Evolutionary conservation across 2,329 filamentous ascomycete species (phyloP), one percentile per base, ranked within the genome.

Genomic region (Endocalyx cinctus): DNA sequence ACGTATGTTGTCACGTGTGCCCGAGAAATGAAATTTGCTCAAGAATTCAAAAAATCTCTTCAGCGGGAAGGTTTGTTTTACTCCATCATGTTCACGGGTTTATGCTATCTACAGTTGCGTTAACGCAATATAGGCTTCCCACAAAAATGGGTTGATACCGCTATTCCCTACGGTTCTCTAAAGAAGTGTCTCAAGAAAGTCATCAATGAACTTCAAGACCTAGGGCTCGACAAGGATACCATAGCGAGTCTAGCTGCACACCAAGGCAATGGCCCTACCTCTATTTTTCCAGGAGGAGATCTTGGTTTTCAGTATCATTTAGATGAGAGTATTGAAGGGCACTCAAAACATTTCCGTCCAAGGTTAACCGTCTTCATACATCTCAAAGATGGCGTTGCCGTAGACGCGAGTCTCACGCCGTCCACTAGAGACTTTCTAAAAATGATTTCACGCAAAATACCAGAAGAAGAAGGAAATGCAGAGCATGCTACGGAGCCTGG

Each of bases 11-110:
- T n/a, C n/a, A n/a, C n/a, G n/a, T n/a, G n/a, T n/a, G n/a, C n/a
- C n/a, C n/a, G n/a, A n/a, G n/a, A n/a, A 32, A 94, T 94, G 87
- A 94, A 94, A 70, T 94, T 94, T 60, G 86, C 81, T 17, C 84
- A 84, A 55, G 75, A 81, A 51, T 92, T 87, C 57, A 78, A 81
- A 54, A 74, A 82, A 48, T 72, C 74, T 31, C 70, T 94, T 41
- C 68, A 75, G 42, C 74, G 68, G 44, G 82, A 86, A 59, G 64
- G 69, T 70, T 44, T 30, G 47, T 45, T 10, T 15, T 25, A 15
- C 12, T 19, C 20, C 25, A 20, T 18, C 12, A n/a, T n/a, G n/a
- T n/a, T n/a, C n/a, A n/a, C n/a, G n/a, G n/a, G n/a, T n/a, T 31
- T 23, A 8, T 28, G 19, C 31, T 3, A 18, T 17, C 20, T 25